These are phyloP conservation scores for Corchorus capsularis DNA, from an alignment of 345 rosid species.

Conservation along the genomic window DNA sequence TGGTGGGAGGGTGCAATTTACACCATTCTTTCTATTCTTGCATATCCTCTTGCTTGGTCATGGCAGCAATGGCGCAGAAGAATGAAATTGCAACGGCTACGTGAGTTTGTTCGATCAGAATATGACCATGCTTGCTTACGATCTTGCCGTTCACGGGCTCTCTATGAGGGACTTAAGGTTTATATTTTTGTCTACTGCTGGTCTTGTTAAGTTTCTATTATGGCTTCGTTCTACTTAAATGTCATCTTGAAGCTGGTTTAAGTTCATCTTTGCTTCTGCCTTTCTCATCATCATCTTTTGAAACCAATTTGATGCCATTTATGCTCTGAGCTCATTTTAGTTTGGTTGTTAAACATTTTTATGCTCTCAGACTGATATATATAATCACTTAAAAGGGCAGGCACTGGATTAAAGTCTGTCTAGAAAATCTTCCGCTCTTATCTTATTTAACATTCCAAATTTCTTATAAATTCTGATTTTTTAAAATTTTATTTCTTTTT, in stretches of 20 bases:
- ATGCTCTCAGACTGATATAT: background rate
- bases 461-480: background rate
- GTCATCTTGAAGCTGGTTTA: background rate
- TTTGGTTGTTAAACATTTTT: background rate
- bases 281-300: constrained; percentile 1
- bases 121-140: constrained; percentile 98
- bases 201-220: background rate
- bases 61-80: constrained; percentile 98
- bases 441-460: background rate
- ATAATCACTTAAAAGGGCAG: constrained; percentile 1
- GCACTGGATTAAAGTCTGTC: too few relatives aligned
- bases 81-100: constrained; percentile 78
- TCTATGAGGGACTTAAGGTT: constrained; percentile 99
- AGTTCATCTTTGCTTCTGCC: constrained; percentile 3
- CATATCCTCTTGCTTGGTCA: constrained; percentile 94
- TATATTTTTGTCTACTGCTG: constrained; percentile 23
- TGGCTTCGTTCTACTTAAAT: background rate
- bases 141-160: constrained; percentile 98
- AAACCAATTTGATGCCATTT: background rate
- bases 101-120: constrained; percentile 98
- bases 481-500: background rate
- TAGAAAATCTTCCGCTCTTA: background rate
- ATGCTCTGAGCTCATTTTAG: background rate
- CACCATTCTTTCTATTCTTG: constrained; percentile 78
- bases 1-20: constrained; percentile 99